These are phyloP conservation scores for Pyrrhoderma noxium DNA, from an alignment of 1,284 basidiomycete species.

Conservation along the genomic window DNA sequence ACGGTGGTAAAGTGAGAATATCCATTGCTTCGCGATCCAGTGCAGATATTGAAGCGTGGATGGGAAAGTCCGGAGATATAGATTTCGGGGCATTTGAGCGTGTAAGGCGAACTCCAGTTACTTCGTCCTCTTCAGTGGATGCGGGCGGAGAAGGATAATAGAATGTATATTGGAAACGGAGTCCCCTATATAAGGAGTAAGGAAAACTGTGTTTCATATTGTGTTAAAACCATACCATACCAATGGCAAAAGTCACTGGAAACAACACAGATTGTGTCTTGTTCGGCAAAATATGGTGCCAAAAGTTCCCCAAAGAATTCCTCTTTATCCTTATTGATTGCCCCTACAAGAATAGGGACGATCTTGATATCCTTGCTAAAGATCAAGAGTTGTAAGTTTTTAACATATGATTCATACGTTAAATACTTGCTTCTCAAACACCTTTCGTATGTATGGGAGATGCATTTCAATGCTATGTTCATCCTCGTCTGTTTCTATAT, in stretches of 20 bases:
- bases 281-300: constrained; percentile 70
- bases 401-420: not conserved
- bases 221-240: constrained; percentile 33
- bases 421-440: constrained; percentile 68
- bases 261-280: constrained; percentile 82
- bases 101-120: constrained; percentile 44
- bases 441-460: constrained; percentile 84
- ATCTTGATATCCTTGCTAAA: constrained; percentile 67
- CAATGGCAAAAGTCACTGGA: constrained; percentile 99
- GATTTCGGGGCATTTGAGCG: constrained; percentile 33
- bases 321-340: constrained; percentile 59
- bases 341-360: constrained; percentile 89
- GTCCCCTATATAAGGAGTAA: constrained; percentile 58
- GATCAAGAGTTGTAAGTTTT: not conserved
- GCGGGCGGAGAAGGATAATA: constrained; percentile 70
- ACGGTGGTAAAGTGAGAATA: constrained; percentile 55
- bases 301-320: constrained; percentile 61
- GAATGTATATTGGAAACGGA: constrained; percentile 83
- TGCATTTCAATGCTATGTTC: constrained; percentile 99
- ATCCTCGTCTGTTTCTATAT: constrained; percentile 69
- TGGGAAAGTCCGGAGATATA: constrained; percentile 40
- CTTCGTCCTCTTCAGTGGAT: constrained; percentile 26
- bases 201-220: constrained; percentile 7
- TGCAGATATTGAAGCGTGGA: constrained; percentile 64
- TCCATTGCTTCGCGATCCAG: constrained; percentile 79